Evolutionary conservation across 805 yeast species (phyloP), one percentile per base, ranked within the genome.

Genomic region (Suhomyces kilbournensis): DNA sequence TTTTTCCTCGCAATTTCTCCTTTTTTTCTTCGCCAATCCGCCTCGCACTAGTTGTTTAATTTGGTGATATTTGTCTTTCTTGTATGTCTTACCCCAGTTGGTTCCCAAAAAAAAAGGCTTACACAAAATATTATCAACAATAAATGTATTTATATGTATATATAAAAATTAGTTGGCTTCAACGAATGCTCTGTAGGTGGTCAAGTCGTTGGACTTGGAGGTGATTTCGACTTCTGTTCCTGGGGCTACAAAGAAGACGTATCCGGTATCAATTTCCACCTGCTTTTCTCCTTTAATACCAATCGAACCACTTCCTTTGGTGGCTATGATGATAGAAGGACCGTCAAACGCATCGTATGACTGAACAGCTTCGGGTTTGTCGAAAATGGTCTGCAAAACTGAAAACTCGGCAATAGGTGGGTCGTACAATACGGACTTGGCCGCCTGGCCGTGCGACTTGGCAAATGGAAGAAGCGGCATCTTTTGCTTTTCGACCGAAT

Each of bases 361-460:
- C 67, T 88, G 88, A 15, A 65, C 68, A 60, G 82, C 76, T 44
- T 78, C 80, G 9, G 77, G 65, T 40, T 72, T 67, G 48, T 77
- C 75, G 63, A 86, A 85, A 45, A 82, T 80, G 44, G 93, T 86
- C 72, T 89, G 91, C 64, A 94, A 78, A n/a, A 94, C 97, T 4
- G 97, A 80, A 65, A 94, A 94, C 76, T 94, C 99, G 56, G 85
- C 96, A 66, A 94, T 94, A 53, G 99, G 99, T 32, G 99, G 99
- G 68, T 94, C 88, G 72, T 85, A 94, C 59, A 92, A 74, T 38
- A 78, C 78, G 17, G 86, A 77, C 57, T 74, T 78, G 39, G 52
- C 54, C 47, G 90, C 93, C 48, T 76, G 85, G 56, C 94, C 94
- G 9, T 74, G 64, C 20, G 88, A 79, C 71, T 84, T 83, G 46